Evolutionary conservation across 73 alveolate genomes (phyloP), one percentile per base, ranked within the genome.

Genomic region (Paramecium caudatum): DNA sequence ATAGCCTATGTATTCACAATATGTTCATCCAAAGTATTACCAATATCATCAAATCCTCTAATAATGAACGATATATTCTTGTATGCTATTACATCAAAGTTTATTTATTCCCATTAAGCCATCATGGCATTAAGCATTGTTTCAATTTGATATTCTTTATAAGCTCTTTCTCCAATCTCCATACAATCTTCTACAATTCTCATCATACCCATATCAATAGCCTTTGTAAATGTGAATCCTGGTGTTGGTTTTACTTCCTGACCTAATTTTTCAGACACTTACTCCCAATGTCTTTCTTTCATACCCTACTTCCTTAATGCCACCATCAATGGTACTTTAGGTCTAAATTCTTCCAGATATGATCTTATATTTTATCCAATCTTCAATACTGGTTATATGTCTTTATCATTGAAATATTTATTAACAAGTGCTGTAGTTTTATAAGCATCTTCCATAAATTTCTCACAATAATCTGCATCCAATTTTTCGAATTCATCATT

Each of bases 211-310:
- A 91, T 91, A 13, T 98, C 99, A 93, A 98, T 92, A 46, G 97
- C 99, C 48, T 96, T 86, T 3, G 99, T 97, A 61, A 98, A 96
- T 37, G 99, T 98, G 91, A 98, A 97, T 25, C 98, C 99, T 68
- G 97, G 98, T 12, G 34, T 55, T 4, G 91, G 91, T 16, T 83
- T 83, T 33, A 98, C 97, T 82, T 98, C 99, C 74, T 97, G 95
- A 5, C 99, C 99, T 19, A 97, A 97, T 81, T 97, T 97, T 25
- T 94, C 93, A 16, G 99, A 95, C 19, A 98, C 97, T 93, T 97
- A 95, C 83, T 97, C 99, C 99, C 99, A 98, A 96, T 98, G 99
- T 74, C 99, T 91, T 63, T 98, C 99, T 85, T 97, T 96, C 98
- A 97, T 96, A 43, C 99, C 99, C 55, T 97, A 95, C 34, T 97